Conservation (phyloP, 257 asterid species). For the Primulina tabacum region DNA sequence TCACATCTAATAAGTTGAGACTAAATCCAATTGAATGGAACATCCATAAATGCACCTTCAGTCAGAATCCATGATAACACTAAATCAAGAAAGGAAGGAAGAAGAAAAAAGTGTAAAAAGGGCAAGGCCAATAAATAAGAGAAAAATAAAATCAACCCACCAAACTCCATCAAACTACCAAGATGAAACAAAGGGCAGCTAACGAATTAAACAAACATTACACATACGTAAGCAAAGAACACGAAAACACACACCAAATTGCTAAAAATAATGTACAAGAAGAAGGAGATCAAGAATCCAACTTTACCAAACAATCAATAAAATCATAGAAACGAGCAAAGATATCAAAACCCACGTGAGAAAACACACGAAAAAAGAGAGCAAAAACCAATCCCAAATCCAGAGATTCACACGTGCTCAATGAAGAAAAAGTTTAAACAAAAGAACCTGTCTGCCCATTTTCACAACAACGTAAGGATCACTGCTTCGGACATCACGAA, state of each 20-base stretch:
- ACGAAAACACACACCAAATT: background rate
- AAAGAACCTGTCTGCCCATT: constrained; percentile 52
- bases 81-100: background rate
- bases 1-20: background rate
- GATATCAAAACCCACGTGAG: background rate
- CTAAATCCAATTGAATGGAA: too few relatives aligned
- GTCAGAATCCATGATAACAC: background rate
- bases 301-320: background rate
- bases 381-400: background rate
- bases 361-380: background rate
- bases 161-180: background rate
- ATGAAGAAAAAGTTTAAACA: background rate
- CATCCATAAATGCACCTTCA: background rate
- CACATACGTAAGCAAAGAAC: background rate
- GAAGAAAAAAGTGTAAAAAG: background rate
- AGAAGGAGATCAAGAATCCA: background rate
- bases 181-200: background rate
- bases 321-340: background rate
- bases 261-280: background rate
- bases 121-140: background rate
- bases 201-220: too few relatives aligned
- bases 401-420: background rate
- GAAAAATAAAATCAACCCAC: background rate
- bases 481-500: constrained; percentile 80
- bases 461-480: constrained; percentile 70